A percentile compares a stretch with the other conserved stretches of the same genome.
These are phyloP conservation scores for Centella asiatica DNA, from an alignment of 129 eudicot species.

Conservation along the genomic window DNA sequence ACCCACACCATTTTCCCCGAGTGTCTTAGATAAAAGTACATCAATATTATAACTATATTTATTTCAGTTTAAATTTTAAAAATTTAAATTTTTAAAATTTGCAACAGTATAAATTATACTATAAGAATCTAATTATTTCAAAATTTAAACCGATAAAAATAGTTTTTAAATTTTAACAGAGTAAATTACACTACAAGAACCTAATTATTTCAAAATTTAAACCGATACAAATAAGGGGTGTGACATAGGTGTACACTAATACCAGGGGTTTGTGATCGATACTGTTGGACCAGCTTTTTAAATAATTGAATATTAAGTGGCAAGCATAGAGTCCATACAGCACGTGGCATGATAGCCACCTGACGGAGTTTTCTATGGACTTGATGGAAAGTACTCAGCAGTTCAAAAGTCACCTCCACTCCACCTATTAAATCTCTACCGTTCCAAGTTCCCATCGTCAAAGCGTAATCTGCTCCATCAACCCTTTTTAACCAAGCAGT, in stretches of 20 bases:
- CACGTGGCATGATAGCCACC: background rate
- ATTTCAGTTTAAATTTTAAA: too few species aligned
- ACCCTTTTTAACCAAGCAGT: background rate
- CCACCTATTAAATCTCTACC: background rate
- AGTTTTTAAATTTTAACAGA: too few species aligned
- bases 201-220: background rate
- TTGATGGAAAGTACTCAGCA: background rate
- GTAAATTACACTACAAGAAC: too few species aligned
- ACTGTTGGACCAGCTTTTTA: background rate
- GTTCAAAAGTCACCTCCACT: background rate
- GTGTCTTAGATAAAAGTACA: too few species aligned
- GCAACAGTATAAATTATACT: too few species aligned
- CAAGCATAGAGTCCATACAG: background rate
- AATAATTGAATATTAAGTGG: background rate
- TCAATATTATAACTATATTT: too few species aligned
- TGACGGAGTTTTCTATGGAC: background rate
- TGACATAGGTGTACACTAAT: too few species aligned
- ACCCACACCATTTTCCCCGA: too few species aligned
- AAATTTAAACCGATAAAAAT: background rate
- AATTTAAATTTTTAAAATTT: too few species aligned
- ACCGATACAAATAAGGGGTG: background rate
- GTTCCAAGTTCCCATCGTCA: constrained; percentile 5
- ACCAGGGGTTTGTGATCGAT: background rate
- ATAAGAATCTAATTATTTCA: background rate
- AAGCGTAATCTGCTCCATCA: background rate